Conservation (phyloP, 1,284 basidiomycete genomes). For the Leccinum solheimii region DNA sequence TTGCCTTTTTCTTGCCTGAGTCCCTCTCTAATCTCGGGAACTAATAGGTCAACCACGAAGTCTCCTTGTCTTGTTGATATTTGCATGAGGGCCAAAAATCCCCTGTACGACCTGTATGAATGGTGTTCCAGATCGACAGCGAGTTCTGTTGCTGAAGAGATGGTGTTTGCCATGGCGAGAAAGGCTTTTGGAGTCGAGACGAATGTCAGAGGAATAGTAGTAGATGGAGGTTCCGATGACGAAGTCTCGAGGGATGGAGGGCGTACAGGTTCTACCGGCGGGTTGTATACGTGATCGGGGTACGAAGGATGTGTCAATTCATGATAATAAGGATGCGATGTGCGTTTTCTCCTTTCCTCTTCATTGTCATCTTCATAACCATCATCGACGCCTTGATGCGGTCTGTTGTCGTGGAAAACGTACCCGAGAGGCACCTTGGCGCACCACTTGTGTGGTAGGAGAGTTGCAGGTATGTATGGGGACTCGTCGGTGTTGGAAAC, state of each 20-base stretch:
- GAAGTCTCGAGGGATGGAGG: slow-evolving; percentile 51
- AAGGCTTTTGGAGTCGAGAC: slow-evolving; percentile 64
- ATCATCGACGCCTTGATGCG: slow-evolving; percentile 29
- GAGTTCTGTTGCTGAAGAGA: slow-evolving; percentile 73
- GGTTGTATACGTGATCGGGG: slow-evolving; percentile 68
- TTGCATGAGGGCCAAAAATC: slow-evolving; percentile 94
- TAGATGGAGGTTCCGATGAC: background rate
- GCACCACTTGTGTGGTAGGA: slow-evolving; percentile 72
- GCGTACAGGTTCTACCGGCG: slow-evolving; percentile 43
- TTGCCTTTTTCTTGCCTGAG: slow-evolving; percentile 46
- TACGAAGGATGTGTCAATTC: slow-evolving; percentile 76
- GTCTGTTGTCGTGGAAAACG: slow-evolving; percentile 41
- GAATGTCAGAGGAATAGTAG: slow-evolving; percentile 60
- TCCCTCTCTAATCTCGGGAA: slow-evolving; percentile 68
- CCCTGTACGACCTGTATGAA: slow-evolving; percentile 79
- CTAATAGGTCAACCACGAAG: slow-evolving; percentile 84
- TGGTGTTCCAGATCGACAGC: slow-evolving; percentile 97
- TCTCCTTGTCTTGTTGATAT: slow-evolving; percentile 84
- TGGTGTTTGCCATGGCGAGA: slow-evolving; percentile 62
- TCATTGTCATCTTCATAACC: slow-evolving; percentile 22
- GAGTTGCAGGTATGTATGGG: slow-evolving; percentile 56
- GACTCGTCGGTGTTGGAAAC: slow-evolving; percentile 56
- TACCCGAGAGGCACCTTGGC: slow-evolving; percentile 77
- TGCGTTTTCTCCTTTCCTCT: slow-evolving; percentile 25
- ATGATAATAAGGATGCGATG: slow-evolving; percentile 77